Percentiles rank a stretch among this genome's conserved stretches.
These are phyloP conservation scores for Sarcomyxa edulis DNA, from an alignment of 768 basidiomycete genomes.

Conservation along the genomic window DNA sequence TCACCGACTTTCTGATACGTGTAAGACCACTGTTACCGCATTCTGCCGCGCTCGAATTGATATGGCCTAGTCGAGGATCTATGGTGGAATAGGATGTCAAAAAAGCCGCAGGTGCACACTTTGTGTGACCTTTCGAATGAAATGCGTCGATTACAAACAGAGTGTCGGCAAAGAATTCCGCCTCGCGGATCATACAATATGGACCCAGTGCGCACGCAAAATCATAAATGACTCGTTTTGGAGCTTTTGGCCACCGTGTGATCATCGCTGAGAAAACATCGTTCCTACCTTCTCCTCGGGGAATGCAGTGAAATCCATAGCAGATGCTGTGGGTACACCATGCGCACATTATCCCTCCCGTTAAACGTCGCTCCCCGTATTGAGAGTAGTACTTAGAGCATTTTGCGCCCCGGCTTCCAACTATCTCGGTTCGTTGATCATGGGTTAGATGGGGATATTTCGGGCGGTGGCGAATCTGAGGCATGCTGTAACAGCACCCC, in stretches of 20 bases:
- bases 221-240: conserved; percentile 20
- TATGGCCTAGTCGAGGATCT: conserved; percentile 15
- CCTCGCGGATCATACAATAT: conserved; percentile 23
- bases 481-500: conserved; percentile 24
- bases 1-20: conserved; percentile 22
- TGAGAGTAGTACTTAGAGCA: conserved; percentile 23
- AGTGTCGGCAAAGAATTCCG: conserved; percentile 22
- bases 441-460: conserved; percentile 19
- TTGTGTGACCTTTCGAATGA: conserved; percentile 23
- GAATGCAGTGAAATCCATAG: conserved; percentile 31
- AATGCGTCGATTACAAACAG: conserved; percentile 23
- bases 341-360: conserved; percentile 23
- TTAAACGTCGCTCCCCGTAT: conserved; percentile 20
- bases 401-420: conserved; percentile 9
- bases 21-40: conserved; percentile 23
- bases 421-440: conserved; percentile 11
- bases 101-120: conserved; percentile 19
- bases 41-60: conserved; percentile 27
- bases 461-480: conserved; percentile 20
- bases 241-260: conserved; percentile 24
- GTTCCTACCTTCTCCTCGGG: conserved; percentile 27
- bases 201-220: conserved; percentile 24
- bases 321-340: conserved; percentile 28
- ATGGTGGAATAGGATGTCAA: conserved; percentile 17
- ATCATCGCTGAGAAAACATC: conserved; percentile 33